Percentiles rank a stretch among this genome's conserved stretches.
These are phyloP conservation scores for Coprinopsis cinerea DNA, from an alignment of 768 basidiomycete genomes.

Conservation along the genomic window DNA sequence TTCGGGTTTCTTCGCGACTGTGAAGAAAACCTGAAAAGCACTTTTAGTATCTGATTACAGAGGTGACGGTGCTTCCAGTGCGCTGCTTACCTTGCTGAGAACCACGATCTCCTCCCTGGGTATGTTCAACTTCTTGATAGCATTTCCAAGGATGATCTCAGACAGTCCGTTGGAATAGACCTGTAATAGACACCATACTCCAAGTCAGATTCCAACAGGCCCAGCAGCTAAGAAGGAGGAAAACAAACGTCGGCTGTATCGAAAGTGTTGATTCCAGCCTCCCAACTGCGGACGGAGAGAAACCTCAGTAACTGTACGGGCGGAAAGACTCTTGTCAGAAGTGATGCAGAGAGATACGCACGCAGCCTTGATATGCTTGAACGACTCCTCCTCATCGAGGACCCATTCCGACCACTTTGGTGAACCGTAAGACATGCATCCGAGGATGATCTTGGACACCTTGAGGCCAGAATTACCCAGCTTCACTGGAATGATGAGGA, in stretches of 20 bases:
- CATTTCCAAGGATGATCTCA: slow-evolving; percentile 65
- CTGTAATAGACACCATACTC: slow-evolving; percentile 21
- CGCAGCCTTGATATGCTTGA: slow-evolving; percentile 49
- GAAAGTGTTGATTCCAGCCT: slow-evolving; percentile 60
- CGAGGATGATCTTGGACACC: slow-evolving; percentile 61
- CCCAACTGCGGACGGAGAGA: slow-evolving; percentile 34
- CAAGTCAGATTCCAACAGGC: background rate
- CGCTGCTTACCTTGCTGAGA: slow-evolving; percentile 56
- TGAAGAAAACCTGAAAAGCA: slow-evolving; percentile 32
- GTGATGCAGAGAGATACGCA: slow-evolving; percentile 15
- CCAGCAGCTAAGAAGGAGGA: slow-evolving; percentile 1
- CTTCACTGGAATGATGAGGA: slow-evolving; percentile 26
- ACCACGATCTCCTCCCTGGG: slow-evolving; percentile 76
- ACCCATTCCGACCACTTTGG: slow-evolving; percentile 47
- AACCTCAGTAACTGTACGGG: slow-evolving; percentile 1
- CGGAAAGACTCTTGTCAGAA: background rate
- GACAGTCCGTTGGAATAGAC: slow-evolving; percentile 62
- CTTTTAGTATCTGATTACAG: background rate
- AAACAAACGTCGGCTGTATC: slow-evolving; percentile 46
- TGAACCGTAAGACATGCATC: slow-evolving; percentile 54
- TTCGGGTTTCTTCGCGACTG: slow-evolving; percentile 21
- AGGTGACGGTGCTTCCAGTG: background rate
- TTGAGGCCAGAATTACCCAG: slow-evolving; percentile 52
- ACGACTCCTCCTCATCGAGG: slow-evolving; percentile 41
- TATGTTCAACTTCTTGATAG: slow-evolving; percentile 57